A percentile compares a stretch with the other conserved stretches of the same genome.
Evolutionary conservation across 2,329 filamentous ascomycete genomes (phyloP).

Genomic region (Rasamsonia emersonii): DNA sequence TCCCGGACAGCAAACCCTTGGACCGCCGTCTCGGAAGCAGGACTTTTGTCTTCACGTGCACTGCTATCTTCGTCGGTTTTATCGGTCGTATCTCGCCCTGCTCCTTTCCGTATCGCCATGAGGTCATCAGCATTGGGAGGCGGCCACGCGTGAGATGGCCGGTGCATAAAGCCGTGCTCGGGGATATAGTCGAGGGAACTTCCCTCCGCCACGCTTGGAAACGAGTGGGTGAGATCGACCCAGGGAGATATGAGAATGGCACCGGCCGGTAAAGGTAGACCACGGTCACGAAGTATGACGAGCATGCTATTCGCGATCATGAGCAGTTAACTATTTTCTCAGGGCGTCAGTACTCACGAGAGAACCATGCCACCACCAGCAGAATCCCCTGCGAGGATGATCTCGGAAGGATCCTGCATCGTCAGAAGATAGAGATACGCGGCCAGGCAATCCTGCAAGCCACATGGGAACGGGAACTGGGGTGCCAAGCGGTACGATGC

Average conservation of each 20-base stretch:
- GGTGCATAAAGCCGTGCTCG: slow-evolving; percentile 77
- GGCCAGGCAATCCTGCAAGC: slow-evolving; percentile 79
- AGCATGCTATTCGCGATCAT: too few species aligned
- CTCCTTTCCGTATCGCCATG: slow-evolving; percentile 36
- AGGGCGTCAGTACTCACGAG: slow-evolving; percentile 34
- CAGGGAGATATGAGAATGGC: slow-evolving; percentile 88
- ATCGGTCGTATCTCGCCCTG: slow-evolving; percentile 12
- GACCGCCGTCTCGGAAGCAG: slow-evolving; percentile 14
- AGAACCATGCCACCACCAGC: slow-evolving; percentile 88
- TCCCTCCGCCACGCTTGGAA: slow-evolving; percentile 73
- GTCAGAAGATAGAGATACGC: slow-evolving; percentile 77
- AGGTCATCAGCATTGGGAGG: slow-evolving; percentile 76
- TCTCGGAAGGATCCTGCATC: slow-evolving; percentile 67
- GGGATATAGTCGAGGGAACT: slow-evolving; percentile 82
- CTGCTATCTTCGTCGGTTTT: background rate
- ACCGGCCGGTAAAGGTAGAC: slow-evolving; percentile 76
- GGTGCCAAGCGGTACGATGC: slow-evolving; percentile 77
- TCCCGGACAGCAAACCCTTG: slow-evolving; percentile 9
- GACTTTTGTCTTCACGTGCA: background rate
- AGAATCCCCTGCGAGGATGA: slow-evolving; percentile 84
- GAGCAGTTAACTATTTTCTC: too few species aligned
- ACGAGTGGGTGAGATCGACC: slow-evolving; percentile 93
- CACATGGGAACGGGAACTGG: slow-evolving; percentile 93
- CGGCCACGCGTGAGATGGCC: slow-evolving; percentile 84
- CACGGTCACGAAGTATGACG: slow-evolving; percentile 71